Base-by-base conservation (phyloP, 805 yeast genomes). In the Spathaspora arborariae region DNA sequence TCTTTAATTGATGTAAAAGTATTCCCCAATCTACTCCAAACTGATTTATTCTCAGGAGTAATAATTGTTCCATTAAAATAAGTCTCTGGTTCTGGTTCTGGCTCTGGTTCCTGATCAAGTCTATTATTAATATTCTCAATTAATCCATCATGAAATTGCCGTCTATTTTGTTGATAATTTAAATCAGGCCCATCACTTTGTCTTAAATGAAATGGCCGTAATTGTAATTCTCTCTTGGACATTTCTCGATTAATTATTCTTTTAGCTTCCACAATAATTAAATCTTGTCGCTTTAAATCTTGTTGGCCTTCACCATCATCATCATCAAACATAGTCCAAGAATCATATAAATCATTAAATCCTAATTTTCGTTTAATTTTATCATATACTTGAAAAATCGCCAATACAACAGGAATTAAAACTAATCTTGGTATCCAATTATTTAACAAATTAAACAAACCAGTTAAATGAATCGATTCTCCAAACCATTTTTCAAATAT, bases 401-500 rank as follows among this genome's bases (percentile, higher is more conserved):
- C 79, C 38, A 88, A 62, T 1, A 79, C 52, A 6, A 88, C 76
- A 1, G 96, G 96, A n/a, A 88, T 64, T 13, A 88, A 52, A 9
- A 88, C 72, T 18, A 88, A 69, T 52, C 95, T 72, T 1, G 96
- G 96, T n/a, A 87, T 65, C 72, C 87, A 72, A 52, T 81, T 81
- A 62, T 86, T 86, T 63, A 88, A 74, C 53, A 81, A 74, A 46
- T 81, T 79, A 52, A 92, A 91, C 24, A 88, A 68, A 2, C 88
- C 83, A 9, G 91, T 83, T 52, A 88, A 66, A 55, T 86, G 84
- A 58, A 88, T 84, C 5, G 88, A 84, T 54, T 79, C 72, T 6
- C 94, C 95, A 50, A 85, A 73, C 69, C 90, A 86, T 41, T 78
- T 75, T 58, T 87, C 89, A 63, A 88, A 88, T 10, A 72, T 67